Evolutionary conservation across 2,329 filamentous ascomycete species (phyloP), one percentile per base, ranked within the genome.

Genomic region (Ceratocystis huliohia): DNA sequence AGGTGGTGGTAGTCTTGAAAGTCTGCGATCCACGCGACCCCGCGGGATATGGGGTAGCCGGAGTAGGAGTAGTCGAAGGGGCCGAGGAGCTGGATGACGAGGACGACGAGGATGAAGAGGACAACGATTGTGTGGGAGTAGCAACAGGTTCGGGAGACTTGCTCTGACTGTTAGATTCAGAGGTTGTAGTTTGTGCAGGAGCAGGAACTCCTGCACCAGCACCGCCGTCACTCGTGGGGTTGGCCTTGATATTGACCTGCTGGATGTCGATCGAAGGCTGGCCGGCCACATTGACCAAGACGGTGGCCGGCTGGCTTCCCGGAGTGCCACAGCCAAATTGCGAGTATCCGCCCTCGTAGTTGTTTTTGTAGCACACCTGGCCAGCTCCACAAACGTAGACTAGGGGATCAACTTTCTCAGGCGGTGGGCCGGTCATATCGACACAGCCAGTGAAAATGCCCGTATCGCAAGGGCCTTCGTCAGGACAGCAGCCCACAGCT

Each of bases 371-470:
- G 71, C 83, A 85, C 17, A 82, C 77, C 59, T 80, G 71, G 62
- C 74, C 73, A 3, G 78, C 80, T n/a, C 72, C 69, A 72, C 83
- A 85, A 8, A 82, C 83, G 70, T 76, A 84, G 41, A 84, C 75
- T 68, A 84, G 84, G 0, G 82, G 82, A 69, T 85, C 79, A 65
- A 79, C 74, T 66, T 78, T 79, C 2, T 77, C 80, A 71, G 82
- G 80, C 1, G 78, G 74, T 3, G 75, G 75, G 66, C 78, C 82
- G 70, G 78, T 80, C 63, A 71, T 71, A 70, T 85, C 83, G 53
- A 84, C 80, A 68, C 83, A 85, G 48, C 76, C 78, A 1, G 82
- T 85, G 71, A 79, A 85, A 48, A 85, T 78, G 65, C 83, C 83
- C 2, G 76, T 75, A 1, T 79, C 81, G 72, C 83, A 85, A 5